A percentile compares a stretch with the other conserved stretches of the same genome.
These are phyloP conservation scores for Aegilops bicornis DNA, from an alignment of 176 grass and related monocot genomes.

Conservation along the genomic window DNA sequence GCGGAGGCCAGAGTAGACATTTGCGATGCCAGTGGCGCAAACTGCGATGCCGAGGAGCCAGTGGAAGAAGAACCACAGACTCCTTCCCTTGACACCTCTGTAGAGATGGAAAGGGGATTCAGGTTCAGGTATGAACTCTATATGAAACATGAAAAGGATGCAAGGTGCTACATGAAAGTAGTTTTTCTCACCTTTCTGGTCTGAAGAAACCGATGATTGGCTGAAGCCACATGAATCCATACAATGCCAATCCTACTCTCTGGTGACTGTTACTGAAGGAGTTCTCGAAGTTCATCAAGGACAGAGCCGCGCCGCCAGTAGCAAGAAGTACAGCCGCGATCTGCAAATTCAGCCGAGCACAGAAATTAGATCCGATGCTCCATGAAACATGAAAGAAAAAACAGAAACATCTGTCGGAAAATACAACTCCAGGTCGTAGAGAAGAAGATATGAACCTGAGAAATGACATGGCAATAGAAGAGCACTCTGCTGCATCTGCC, in stretches of 20 bases:
- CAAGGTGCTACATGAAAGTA: not conserved
- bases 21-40: constrained; percentile 60
- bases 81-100: constrained; percentile 72
- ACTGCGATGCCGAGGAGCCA: constrained; percentile 64
- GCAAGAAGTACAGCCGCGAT: constrained; percentile 67
- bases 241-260: constrained; percentile 73
- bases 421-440: not conserved
- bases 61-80: constrained; percentile 79
- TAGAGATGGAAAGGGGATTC: not conserved
- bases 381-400: not conserved
- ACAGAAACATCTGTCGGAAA: not conserved
- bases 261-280: constrained; percentile 93
- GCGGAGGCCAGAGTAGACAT: constrained; percentile 75
- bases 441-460: constrained; percentile 51
- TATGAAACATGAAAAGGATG: not conserved
- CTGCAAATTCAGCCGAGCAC: constrained; percentile 39
- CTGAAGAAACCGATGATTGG: constrained; percentile 86
- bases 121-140: not conserved
- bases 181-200: constrained; percentile 56
- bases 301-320: constrained; percentile 68
- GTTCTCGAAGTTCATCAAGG: constrained; percentile 86
- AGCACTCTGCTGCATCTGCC: constrained; percentile 47
- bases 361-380: not conserved
- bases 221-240: constrained; percentile 84
- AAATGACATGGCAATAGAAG: constrained; percentile 85